Base-by-base conservation (phyloP, 495 filamentous ascomycete genomes). In the Cercophora samala region DNA sequence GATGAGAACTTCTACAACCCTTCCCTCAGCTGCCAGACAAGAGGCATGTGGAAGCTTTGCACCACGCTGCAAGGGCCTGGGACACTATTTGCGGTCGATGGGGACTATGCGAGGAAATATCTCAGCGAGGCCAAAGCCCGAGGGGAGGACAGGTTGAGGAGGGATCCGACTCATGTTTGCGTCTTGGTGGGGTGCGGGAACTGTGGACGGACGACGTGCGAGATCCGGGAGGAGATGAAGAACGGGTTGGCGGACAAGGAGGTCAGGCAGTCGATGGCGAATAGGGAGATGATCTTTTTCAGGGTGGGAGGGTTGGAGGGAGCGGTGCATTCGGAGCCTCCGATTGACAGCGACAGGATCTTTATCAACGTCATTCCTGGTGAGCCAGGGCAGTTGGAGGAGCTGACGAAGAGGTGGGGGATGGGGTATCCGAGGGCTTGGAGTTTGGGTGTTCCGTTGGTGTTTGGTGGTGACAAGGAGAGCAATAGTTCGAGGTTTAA, bases 271-370 rank as follows among this genome's bases (percentile, higher is more conserved):
- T 73, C 76, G 29, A 32, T 32, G 22, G 71, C 73, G 66, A 51
- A 59, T 1, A 71, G 72, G 18, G 74, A 78, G 22, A 62, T 74
- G 23, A 66, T 74, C 9, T 78, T 78, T 67, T 64, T 78, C 17
- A 76, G 63, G 52, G 9, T 76, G 25, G 76, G 76, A n/a, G 52
- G 68, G 60, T 68, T 69, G 42, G 64, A 67, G 21, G 76, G 76
- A 2, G 74, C 74, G 1, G 73, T 76, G n/a, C 76, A 78, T 65
- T 76, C 76, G 23, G 76, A 78, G 66, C 74, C 74, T 51, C 71
- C 70, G 66, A 67, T 67, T 18, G 64, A 63, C 2, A 69, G 74
- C 9, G 74, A 78, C 25, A 56, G 76, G 23, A 66, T 78, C 9
- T 78, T 78, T 69, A 65, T 78, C 11, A 78, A 78, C 54, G 68